phyloP scores from a whole-genome alignment of 2,329 filamentous ascomycete genomes.

The Alternaria sp. region DNA sequence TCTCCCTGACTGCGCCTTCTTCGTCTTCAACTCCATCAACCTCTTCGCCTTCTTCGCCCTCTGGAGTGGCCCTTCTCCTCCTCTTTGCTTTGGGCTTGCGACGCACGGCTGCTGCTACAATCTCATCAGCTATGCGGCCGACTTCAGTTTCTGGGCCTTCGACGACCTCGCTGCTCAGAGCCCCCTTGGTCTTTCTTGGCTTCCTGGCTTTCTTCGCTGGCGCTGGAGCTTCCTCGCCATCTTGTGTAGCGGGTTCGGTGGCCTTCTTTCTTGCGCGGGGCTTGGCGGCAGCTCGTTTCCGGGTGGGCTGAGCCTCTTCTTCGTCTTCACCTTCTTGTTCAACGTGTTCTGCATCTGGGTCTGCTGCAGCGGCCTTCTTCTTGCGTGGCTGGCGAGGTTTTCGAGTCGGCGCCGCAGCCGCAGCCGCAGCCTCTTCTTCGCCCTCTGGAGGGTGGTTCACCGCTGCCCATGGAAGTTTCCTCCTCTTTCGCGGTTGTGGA shows the following conservation, averaged over 20 bases:
- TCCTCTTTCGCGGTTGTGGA: conserved; percentile 11
- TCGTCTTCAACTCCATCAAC: conserved; percentile 14
- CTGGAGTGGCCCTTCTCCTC: conserved; percentile 21
- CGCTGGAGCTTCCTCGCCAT: conserved; percentile 16
- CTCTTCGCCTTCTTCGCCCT: conserved; percentile 18
- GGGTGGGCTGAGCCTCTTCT: conserved; percentile 17
- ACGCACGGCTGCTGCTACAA: conserved; percentile 10
- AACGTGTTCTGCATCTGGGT: conserved; percentile 9
- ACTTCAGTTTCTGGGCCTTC: conserved; percentile 18
- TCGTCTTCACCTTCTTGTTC: conserved; percentile 18
- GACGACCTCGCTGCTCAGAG: conserved; percentile 6
- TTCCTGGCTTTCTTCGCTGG: conserved; percentile 38
- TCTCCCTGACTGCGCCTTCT: conserved; percentile 11
- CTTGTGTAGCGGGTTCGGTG: conserved; percentile 12
- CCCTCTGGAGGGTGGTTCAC: conserved; percentile 35
- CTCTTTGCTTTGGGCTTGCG: conserved; percentile 28
- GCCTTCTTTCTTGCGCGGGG: conserved; percentile 26
- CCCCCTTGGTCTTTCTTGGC: conserved; percentile 34
- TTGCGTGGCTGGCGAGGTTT: conserved; percentile 21
- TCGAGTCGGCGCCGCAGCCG: conserved; percentile 12
- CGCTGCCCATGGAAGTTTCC: conserved; percentile 35
- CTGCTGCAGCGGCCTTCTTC: conserved; percentile 7
- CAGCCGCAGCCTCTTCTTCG: conserved; percentile 12
- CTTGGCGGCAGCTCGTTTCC: conserved; percentile 20
- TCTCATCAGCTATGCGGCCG: conserved; percentile 14